Conservation (phyloP, 176 grass and related monocot genomes). For the Oryza meridionalis region DNA sequence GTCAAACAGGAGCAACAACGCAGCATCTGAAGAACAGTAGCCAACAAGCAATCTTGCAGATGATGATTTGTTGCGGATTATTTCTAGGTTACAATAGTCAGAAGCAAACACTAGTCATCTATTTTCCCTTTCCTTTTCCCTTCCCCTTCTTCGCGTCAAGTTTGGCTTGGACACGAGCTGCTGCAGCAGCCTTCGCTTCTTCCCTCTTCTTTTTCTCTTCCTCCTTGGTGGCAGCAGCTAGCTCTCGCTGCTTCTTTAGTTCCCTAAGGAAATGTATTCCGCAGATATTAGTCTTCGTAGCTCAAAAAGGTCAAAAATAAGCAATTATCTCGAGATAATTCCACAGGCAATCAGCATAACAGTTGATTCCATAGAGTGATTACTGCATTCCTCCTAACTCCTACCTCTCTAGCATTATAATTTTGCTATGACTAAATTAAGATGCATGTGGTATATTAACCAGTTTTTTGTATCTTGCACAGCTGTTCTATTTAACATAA, state of each 20-base stretch:
- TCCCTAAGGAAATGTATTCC: constrained; percentile 56
- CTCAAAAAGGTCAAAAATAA: not conserved
- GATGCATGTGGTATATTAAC: not conserved
- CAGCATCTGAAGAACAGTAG: not conserved
- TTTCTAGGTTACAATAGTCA: constrained; percentile 45
- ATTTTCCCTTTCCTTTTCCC: constrained; percentile 83
- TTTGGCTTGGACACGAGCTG: constrained; percentile 92
- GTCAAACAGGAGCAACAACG: not conserved
- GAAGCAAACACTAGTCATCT: constrained; percentile 8
- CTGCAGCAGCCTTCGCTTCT: constrained; percentile 83
- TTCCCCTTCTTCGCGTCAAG: constrained; percentile 91
- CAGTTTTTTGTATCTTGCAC: not conserved
- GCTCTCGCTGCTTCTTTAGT: constrained; percentile 82
- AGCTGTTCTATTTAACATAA: not conserved
- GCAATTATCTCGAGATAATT: not conserved
- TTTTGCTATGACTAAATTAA: not conserved
- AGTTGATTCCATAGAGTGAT: not conserved
- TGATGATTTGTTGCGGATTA: constrained; percentile 19
- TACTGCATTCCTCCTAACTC: not conserved
- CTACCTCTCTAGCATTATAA: not conserved
- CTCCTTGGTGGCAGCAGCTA: constrained; percentile 74
- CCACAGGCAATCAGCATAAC: too few species aligned
- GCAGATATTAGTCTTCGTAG: not conserved
- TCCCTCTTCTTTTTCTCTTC: constrained; percentile 97
- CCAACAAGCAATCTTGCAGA: constrained; percentile 6